These are phyloP conservation scores for Wickerhamomyces bovis DNA, from an alignment of 805 yeast genomes.

Conservation along the genomic window DNA sequence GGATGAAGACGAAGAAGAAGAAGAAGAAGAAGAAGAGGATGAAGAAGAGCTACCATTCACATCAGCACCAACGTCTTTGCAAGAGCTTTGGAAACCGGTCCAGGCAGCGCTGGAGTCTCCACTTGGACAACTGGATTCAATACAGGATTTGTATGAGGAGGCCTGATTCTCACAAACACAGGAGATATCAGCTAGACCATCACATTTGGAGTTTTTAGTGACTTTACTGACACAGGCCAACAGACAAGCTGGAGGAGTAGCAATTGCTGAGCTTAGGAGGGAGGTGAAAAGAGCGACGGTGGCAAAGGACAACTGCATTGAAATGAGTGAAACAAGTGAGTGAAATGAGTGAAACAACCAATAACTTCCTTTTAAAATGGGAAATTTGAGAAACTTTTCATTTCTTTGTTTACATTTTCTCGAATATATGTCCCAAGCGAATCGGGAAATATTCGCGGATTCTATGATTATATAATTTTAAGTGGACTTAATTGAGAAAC, in stretches of 20 bases:
- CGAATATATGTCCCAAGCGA: no score
- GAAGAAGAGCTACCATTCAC: slow-evolving; percentile 22
- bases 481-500: neutral
- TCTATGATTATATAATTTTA: no score
- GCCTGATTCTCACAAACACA: slow-evolving; percentile 65
- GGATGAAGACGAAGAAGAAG: slow-evolving; percentile 8
- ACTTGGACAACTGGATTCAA: slow-evolving; percentile 63
- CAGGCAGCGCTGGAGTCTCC: slow-evolving; percentile 54
- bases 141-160: slow-evolving; percentile 51
- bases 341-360: no score
- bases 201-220: slow-evolving; percentile 46
- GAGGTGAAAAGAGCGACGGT: neutral
- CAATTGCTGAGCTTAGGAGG: slow-evolving; percentile 24
- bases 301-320: neutral
- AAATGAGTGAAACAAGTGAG: neutral
- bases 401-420: no score
- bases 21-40: slow-evolving; percentile 6
- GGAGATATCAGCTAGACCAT: slow-evolving; percentile 52
- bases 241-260: slow-evolving; percentile 88
- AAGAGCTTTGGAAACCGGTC: slow-evolving; percentile 47
- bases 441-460: neutral
- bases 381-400: no score
- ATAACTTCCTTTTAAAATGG: no score
- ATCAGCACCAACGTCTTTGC: slow-evolving; percentile 40
- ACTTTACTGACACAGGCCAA: slow-evolving; percentile 83